Evolutionary conservation across 768 basidiomycete genomes (phyloP).

Genomic region (Harrya chromipes): DNA sequence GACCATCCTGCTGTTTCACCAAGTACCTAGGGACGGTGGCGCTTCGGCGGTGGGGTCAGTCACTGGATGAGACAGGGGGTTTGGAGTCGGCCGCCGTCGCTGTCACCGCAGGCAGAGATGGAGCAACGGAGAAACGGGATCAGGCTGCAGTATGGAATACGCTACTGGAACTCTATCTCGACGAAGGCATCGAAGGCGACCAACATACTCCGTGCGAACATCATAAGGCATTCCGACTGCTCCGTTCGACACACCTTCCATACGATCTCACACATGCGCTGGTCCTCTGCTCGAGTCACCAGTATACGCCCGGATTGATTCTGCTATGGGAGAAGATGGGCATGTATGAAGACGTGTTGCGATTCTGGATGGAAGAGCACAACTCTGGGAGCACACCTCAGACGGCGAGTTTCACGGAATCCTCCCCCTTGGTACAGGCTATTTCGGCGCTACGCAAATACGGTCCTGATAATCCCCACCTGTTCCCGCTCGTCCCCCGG

Average conservation of each 20-base stretch:
- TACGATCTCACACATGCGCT: constrained; percentile 91
- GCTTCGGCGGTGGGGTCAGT: constrained; percentile 73
- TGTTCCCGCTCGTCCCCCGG: constrained; percentile 85
- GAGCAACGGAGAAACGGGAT: constrained; percentile 56
- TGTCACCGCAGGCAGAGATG: constrained; percentile 34
- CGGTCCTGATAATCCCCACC: constrained; percentile 63
- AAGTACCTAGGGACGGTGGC: constrained; percentile 89
- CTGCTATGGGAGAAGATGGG: constrained; percentile 90
- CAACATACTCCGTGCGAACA: constrained; percentile 8
- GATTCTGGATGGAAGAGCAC: constrained; percentile 87
- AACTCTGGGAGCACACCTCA: constrained; percentile 8
- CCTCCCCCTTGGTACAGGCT: constrained; percentile 43
- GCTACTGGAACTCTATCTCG: constrained; percentile 87
- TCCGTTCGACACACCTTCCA: constrained; percentile 59
- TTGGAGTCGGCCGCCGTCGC: constrained; percentile 9
- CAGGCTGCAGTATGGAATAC: constrained; percentile 95
- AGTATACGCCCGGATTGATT: constrained; percentile 82
- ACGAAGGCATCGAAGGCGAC: constrained; percentile 32
- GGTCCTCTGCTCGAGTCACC: constrained; percentile 86
- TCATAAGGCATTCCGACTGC: constrained; percentile 69
- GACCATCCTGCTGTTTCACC: constrained; percentile 83
- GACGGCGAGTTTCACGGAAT: constrained; percentile 25
- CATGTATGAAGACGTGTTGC: constrained; percentile 93
- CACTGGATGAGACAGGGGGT: constrained; percentile 40
- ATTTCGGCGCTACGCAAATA: constrained; percentile 73